These are phyloP conservation scores for Ceratocystis huliohia DNA, from an alignment of 2,329 filamentous ascomycete species.

Conservation along the genomic window DNA sequence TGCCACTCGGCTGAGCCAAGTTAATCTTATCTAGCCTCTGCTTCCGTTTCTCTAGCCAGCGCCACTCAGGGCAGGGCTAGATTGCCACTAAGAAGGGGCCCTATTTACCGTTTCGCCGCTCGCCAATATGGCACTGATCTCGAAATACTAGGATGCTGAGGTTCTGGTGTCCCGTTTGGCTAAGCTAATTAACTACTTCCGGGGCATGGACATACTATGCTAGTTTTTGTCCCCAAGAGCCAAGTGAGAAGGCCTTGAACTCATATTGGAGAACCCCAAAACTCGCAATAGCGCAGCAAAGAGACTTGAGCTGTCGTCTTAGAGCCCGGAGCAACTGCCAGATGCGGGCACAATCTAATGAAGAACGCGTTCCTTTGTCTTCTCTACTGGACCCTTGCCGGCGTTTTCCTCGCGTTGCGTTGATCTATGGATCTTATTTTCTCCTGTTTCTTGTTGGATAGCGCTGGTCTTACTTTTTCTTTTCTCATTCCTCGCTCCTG, in stretches of 20 bases:
- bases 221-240: not conserved
- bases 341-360: not conserved
- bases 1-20: not conserved
- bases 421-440: not conserved
- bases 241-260: not conserved
- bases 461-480: not conserved
- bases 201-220: not conserved
- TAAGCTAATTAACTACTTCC: not conserved
- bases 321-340: constrained; percentile 1
- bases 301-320: not conserved
- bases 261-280: not conserved
- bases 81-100: not conserved
- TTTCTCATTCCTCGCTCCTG: not conserved
- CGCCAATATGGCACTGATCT: not conserved
- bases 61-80: not conserved
- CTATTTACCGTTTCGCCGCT: not conserved
- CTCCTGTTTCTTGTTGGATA: not conserved
- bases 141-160: not conserved
- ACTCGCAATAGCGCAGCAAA: too few relatives aligned
- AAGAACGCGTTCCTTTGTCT: not conserved
- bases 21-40: not conserved
- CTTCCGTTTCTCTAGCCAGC: not conserved
- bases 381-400: not conserved
- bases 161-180: not conserved
- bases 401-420: not conserved